Conservation (phyloP, 305 asterid species). For the Stenogyne calaminthoides region DNA sequence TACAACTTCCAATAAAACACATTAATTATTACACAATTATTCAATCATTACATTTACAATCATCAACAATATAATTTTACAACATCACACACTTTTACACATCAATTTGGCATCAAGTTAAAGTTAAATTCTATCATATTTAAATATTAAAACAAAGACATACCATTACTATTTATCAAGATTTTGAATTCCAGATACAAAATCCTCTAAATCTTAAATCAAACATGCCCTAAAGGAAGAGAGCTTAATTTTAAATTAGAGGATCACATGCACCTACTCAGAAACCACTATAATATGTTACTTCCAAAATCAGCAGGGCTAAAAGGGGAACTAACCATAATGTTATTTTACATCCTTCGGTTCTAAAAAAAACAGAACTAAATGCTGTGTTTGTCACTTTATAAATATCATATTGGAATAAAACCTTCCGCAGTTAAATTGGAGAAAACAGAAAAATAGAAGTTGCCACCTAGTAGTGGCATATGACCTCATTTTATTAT, state of each 20-base stretch:
- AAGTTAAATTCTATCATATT: too few species aligned
- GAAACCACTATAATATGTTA: background rate
- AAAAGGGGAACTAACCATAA: background rate
- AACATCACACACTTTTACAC: too few species aligned
- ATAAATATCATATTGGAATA: background rate
- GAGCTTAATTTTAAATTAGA: background rate
- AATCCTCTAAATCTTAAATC: background rate
- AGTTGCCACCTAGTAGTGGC: background rate
- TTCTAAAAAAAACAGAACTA: background rate
- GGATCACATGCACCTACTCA: background rate
- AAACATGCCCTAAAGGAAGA: background rate
- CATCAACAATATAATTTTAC: too few species aligned
- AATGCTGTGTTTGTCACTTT: background rate
- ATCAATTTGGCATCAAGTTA: too few species aligned
- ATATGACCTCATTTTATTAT: background rate
- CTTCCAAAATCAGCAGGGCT: background rate
- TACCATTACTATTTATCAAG: too few species aligned
- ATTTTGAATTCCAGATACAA: too few species aligned
- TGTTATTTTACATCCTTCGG: background rate
- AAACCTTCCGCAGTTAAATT: background rate
- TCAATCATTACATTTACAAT: too few species aligned
- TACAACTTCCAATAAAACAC: too few species aligned
- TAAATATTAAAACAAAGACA: too few species aligned
- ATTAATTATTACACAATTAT: too few species aligned
- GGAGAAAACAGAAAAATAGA: background rate